Percentiles rank a stretch among this genome's conserved stretches.
phyloP scores from a whole-genome alignment of 331 rosid species.

The Ulmus americana region DNA sequence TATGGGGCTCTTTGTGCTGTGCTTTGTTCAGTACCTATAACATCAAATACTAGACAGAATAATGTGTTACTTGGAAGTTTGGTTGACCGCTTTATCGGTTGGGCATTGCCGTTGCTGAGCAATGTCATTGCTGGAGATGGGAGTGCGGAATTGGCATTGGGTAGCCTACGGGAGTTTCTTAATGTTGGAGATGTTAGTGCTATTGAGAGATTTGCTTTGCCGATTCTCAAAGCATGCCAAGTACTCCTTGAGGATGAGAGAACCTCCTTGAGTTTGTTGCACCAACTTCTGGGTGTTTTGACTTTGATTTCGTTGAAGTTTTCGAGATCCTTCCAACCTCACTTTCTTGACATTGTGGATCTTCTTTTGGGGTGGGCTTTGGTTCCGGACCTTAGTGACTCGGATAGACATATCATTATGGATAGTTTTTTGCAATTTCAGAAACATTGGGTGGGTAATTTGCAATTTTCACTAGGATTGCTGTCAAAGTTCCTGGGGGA shows the following conservation, averaged over 20 bases:
- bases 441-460: conserved; percentile 85
- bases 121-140: conserved; percentile 47
- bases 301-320: conserved; percentile 71
- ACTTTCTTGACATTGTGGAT: conserved; percentile 78
- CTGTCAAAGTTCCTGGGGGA: conserved; percentile 83
- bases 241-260: conserved; percentile 87
- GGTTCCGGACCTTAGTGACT: conserved; percentile 64
- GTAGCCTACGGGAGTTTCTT: conserved; percentile 77
- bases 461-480: conserved; percentile 71
- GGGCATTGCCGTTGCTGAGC: conserved; percentile 83
- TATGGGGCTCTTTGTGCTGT: conserved; percentile 81
- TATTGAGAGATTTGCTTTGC: conserved; percentile 67
- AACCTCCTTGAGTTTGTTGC: conserved; percentile 68
- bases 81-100: conserved; percentile 80
- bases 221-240: conserved; percentile 85
- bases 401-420: conserved; percentile 66
- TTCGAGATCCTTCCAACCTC: conserved; percentile 72
- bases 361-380: conserved; percentile 83
- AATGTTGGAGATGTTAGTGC: conserved; percentile 66
- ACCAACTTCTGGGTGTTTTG: conserved; percentile 51
- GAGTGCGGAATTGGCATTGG: conserved; percentile 61
- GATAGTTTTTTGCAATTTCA: conserved; percentile 85
- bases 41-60: conserved; percentile 70
- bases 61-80: conserved; percentile 57
- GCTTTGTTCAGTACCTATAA: conserved; percentile 49